Conservation (phyloP, 176 grass and related monocot genomes). For the Hsuehochloa calcarea region DNA sequence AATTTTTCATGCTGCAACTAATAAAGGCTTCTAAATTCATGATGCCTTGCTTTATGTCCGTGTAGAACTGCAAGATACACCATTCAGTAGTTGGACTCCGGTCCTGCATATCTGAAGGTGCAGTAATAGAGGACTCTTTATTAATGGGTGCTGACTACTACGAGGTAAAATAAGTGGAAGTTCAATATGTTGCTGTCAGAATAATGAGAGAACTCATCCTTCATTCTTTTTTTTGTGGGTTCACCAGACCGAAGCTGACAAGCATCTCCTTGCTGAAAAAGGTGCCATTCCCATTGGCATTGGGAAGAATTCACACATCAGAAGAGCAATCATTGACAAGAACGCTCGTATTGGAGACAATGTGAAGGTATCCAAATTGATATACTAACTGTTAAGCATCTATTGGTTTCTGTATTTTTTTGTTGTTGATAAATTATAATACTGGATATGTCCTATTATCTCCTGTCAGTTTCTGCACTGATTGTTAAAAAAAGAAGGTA, state of each 20-base stretch:
- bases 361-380: conserved; percentile 64
- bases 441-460: background rate
- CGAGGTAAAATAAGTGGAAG: conserved; percentile 52
- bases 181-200: background rate
- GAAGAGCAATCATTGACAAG: conserved; percentile 95
- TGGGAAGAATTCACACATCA: conserved; percentile 84
- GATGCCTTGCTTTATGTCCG: background rate
- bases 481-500: background rate
- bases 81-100: conserved; percentile 94
- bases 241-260: conserved; percentile 71
- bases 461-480: background rate
- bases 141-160: conserved; percentile 99
- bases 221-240: conserved; percentile 13
- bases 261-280: conserved; percentile 60
- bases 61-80: conserved; percentile 80
- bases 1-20: no score
- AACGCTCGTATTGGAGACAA: conserved; percentile 97
- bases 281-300: conserved; percentile 90
- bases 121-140: conserved; percentile 82
- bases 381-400: conserved; percentile 3
- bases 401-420: background rate
- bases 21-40: background rate
- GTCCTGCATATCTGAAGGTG: conserved; percentile 92
- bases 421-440: background rate
- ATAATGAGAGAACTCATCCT: background rate